Evolutionary conservation across 1,139 yeast species (phyloP).

Genomic region (Taiozyma sp.): DNA sequence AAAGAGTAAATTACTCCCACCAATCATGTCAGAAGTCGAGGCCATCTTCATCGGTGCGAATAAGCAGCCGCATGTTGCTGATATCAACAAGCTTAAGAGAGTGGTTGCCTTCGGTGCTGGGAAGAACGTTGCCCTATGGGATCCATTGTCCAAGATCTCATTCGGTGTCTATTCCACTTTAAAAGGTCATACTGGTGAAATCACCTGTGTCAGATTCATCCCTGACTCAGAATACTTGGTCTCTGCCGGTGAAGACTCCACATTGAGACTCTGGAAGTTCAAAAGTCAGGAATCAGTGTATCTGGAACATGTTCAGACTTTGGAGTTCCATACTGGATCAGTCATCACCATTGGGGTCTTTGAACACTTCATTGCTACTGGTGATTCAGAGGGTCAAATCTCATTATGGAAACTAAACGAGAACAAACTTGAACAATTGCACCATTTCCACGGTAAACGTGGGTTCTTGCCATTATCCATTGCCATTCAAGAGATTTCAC

Average conservation of each 20-base stretch:
- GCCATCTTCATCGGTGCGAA: slow-evolving; percentile 79
- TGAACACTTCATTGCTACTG: slow-evolving; percentile 43
- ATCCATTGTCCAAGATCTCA: slow-evolving; percentile 38
- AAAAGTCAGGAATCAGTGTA: slow-evolving; percentile 11
- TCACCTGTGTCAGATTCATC: slow-evolving; percentile 55
- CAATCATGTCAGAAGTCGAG: slow-evolving; percentile 28
- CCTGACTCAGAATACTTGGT: slow-evolving; percentile 43
- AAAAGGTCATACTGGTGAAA: slow-evolving; percentile 52
- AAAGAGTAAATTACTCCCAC: not conserved
- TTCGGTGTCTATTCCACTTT: slow-evolving; percentile 50
- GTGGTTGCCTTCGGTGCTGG: slow-evolving; percentile 76
- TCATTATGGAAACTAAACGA: slow-evolving; percentile 40
- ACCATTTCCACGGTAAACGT: slow-evolving; percentile 35
- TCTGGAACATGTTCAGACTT: slow-evolving; percentile 29
- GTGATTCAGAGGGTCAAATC: slow-evolving; percentile 60
- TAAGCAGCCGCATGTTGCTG: slow-evolving; percentile 64
- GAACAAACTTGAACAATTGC: slow-evolving; percentile 26
- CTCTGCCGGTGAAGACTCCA: slow-evolving; percentile 62
- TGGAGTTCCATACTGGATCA: slow-evolving; percentile 40
- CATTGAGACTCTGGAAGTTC: slow-evolving; percentile 55
- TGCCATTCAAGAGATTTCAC: slow-evolving; percentile 41
- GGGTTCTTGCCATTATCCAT: slow-evolving; percentile 65
- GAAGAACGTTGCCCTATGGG: slow-evolving; percentile 69
- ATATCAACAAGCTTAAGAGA: slow-evolving; percentile 36
- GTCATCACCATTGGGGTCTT: slow-evolving; percentile 40